Percentiles rank a stretch among this genome's conserved stretches.
These are phyloP conservation scores for Scedosporium apiospermum DNA, from an alignment of 2,329 filamentous ascomycete genomes.

Conservation along the genomic window DNA sequence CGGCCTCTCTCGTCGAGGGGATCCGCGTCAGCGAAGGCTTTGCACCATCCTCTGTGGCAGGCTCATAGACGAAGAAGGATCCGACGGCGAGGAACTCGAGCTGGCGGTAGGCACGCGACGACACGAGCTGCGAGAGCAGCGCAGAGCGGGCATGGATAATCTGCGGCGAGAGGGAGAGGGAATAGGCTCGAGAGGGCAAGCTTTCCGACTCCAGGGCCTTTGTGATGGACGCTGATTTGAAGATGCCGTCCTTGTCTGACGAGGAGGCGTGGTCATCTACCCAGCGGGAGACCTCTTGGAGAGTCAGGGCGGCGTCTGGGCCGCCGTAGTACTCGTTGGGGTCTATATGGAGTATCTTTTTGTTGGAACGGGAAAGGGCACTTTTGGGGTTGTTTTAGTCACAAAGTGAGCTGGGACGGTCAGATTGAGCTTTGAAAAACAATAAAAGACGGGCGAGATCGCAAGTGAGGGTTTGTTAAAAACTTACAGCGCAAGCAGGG, in stretches of 20 bases:
- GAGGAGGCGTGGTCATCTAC: constrained; percentile 16
- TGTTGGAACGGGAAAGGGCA: constrained; percentile 83
- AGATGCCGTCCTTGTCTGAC: constrained; percentile 17
- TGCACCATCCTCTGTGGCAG: constrained; percentile 17
- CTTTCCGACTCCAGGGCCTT: constrained; percentile 25
- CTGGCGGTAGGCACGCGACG: constrained; percentile 78
- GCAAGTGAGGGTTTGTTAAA: constrained; percentile 6
- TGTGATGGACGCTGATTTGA: constrained; percentile 27
- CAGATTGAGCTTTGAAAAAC: constrained; percentile 20
- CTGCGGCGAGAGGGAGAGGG: constrained; percentile 73
- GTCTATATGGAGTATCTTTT: constrained; percentile 86
- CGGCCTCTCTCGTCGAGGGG: constrained; percentile 82
- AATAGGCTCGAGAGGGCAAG: constrained; percentile 63
- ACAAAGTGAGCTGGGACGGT: constrained; percentile 19
- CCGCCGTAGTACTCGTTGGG: constrained; percentile 83
- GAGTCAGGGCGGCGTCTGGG: constrained; percentile 72
- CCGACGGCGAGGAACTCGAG: constrained; percentile 91
- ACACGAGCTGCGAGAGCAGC: constrained; percentile 72
- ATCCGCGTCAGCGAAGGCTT: constrained; percentile 52
- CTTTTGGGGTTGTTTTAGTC: constrained; percentile 37
- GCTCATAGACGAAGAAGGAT: constrained; percentile 73
- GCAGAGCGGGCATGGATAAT: constrained; percentile 76
- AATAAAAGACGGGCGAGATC: constrained; percentile 12
- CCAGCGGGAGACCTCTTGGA: constrained; percentile 76
- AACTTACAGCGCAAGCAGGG: constrained; percentile 67